Conservation (phyloP, 352 stramenopile species). For the Globisporangium barbulae region DNA sequence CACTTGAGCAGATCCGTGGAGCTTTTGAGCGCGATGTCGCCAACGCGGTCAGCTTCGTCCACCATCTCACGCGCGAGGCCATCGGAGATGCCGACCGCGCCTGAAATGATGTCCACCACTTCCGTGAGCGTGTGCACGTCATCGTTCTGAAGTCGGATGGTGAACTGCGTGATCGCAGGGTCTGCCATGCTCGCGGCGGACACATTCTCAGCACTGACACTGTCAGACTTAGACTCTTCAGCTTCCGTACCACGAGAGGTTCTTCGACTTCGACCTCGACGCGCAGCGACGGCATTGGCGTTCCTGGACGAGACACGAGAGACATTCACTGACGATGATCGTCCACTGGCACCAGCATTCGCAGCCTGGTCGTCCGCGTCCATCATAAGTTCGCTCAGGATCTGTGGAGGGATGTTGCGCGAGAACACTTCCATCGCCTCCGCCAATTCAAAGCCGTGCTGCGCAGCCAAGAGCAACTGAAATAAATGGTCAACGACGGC, state of each 20-base stretch:
- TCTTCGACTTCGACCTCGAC: slow-evolving; percentile 10
- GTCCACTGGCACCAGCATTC: background rate
- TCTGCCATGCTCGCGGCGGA: background rate
- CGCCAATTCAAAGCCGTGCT: slow-evolving; percentile 72
- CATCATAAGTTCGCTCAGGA: slow-evolving; percentile 39
- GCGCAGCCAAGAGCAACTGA: slow-evolving; percentile 53
- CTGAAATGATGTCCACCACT: slow-evolving; percentile 64
- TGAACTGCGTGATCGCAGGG: slow-evolving; percentile 28
- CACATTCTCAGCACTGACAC: slow-evolving; percentile 6
- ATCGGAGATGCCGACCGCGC: slow-evolving; percentile 55
- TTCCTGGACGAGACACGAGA: slow-evolving; percentile 9
- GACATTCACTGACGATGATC: background rate
- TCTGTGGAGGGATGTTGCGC: slow-evolving; percentile 40
- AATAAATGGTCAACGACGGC: slow-evolving; percentile 75
- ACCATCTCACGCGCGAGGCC: slow-evolving; percentile 40
- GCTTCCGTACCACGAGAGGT: slow-evolving; percentile 15
- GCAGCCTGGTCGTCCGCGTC: slow-evolving; percentile 10
- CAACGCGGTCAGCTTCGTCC: slow-evolving; percentile 55
- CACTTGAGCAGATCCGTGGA: slow-evolving; percentile 46
- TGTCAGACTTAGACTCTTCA: slow-evolving; percentile 22
- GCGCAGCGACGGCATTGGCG: slow-evolving; percentile 16
- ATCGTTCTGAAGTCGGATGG: slow-evolving; percentile 82
- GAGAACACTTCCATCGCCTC: slow-evolving; percentile 73
- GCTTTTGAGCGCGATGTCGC: slow-evolving; percentile 44
- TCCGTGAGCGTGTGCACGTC: slow-evolving; percentile 77